phyloP scores from a whole-genome alignment of 345 rosid genomes.

The Eucalyptus marginata region DNA sequence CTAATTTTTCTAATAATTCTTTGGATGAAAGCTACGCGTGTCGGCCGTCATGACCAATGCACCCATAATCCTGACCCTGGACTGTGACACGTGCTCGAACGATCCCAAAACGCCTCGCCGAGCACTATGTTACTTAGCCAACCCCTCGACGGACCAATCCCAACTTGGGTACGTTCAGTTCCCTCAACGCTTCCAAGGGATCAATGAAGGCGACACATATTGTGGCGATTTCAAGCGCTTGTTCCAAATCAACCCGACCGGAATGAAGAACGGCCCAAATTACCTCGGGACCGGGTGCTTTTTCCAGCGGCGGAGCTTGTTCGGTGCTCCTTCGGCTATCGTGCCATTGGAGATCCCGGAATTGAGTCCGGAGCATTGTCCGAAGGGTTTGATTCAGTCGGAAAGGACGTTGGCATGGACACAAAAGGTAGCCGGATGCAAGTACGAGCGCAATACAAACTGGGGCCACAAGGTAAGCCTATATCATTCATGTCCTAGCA shows the following conservation, averaged over 20 bases:
- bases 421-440: slow-evolving; percentile 34
- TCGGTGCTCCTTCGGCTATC: slow-evolving; percentile 20
- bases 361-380: slow-evolving; percentile 7
- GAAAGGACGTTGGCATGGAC: slow-evolving; percentile 21
- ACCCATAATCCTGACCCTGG: slow-evolving; percentile 52
- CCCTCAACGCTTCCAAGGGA: slow-evolving; percentile 50
- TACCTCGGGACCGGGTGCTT: slow-evolving; percentile 57
- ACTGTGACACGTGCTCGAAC: slow-evolving; percentile 82
- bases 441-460: slow-evolving; percentile 34
- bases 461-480: slow-evolving; percentile 60
- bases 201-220: slow-evolving; percentile 47
- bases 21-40: slow-evolving; percentile 45
- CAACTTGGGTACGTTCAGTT: slow-evolving; percentile 42
- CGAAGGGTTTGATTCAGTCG: slow-evolving; percentile 11
- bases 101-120: slow-evolving; percentile 41
- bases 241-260: slow-evolving; percentile 25
- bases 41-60: slow-evolving; percentile 61
- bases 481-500: background rate
- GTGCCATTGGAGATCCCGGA: slow-evolving; percentile 19
- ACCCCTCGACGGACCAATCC: slow-evolving; percentile 10
- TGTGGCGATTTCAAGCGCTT: slow-evolving; percentile 18
- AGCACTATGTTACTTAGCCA: slow-evolving; percentile 35
- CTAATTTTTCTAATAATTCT: background rate
- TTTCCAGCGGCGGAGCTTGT: slow-evolving; percentile 38
- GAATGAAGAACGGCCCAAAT: slow-evolving; percentile 36